A percentile compares a stretch with the other conserved stretches of the same genome.
Evolutionary conservation across 768 basidiomycete genomes (phyloP).

Genomic region (Sporobolomyces roseus): DNA sequence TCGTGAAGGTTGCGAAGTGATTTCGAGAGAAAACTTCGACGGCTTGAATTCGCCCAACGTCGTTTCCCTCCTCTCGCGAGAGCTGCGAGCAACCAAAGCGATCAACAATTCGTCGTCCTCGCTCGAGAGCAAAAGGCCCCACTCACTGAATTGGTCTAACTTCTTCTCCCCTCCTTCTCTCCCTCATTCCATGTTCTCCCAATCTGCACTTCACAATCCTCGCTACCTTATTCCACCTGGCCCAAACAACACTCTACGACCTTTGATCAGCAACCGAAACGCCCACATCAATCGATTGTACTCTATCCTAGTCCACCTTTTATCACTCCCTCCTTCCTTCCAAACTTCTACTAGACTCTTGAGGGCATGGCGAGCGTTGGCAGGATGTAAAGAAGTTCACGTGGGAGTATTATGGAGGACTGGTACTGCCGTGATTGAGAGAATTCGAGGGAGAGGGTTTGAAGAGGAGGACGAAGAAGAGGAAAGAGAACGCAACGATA

Average conservation of each 20-base stretch:
- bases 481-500: not conserved
- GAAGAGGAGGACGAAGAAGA: slow-evolving; percentile 24
- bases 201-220: slow-evolving; percentile 21
- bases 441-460: not conserved
- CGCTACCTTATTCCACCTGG: slow-evolving; percentile 1
- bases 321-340: slow-evolving; percentile 24
- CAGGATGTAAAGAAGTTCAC: slow-evolving; percentile 32
- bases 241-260: slow-evolving; percentile 11
- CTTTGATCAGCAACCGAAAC: slow-evolving; percentile 4
- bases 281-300: slow-evolving; percentile 30
- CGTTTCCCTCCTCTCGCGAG: too few relatives aligned
- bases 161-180: slow-evolving; percentile 1
- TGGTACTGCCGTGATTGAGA: slow-evolving; percentile 29
- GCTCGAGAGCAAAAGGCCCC: too few relatives aligned
- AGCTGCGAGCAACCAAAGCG: too few relatives aligned
- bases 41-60: too few relatives aligned
- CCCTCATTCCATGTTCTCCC: slow-evolving; percentile 1
- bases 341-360: slow-evolving; percentile 7
- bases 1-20: too few relatives aligned
- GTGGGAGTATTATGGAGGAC: slow-evolving; percentile 16
- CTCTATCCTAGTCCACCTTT: slow-evolving; percentile 29
- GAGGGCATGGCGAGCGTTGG: slow-evolving; percentile 29
- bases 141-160: too few relatives aligned
- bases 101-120: too few relatives aligned
- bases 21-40: too few relatives aligned